Evolutionary conservation across 441 rosid species (phyloP).

Genomic region (Populus hybrid): DNA sequence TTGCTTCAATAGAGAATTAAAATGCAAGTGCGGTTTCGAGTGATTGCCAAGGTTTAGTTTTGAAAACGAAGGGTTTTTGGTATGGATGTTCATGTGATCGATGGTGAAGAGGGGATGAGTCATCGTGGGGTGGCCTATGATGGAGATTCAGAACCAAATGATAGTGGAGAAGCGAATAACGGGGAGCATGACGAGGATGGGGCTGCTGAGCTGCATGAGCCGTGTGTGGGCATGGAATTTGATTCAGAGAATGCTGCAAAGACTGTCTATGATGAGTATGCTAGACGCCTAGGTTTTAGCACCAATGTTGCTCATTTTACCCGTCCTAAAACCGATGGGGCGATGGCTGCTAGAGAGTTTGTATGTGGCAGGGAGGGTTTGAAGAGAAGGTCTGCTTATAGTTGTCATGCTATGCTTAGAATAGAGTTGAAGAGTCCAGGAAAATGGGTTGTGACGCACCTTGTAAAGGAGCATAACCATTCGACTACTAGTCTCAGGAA

Average conservation of each 20-base stretch:
- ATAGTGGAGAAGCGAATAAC: constrained; percentile 43
- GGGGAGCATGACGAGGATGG: constrained; percentile 49
- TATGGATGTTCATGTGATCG: constrained; percentile 66
- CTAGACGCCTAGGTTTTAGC: constrained; percentile 64
- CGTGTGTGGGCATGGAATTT: constrained; percentile 77
- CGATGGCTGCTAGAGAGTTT: constrained; percentile 49
- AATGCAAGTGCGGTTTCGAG: background rate
- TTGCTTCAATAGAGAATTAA: too few relatives aligned
- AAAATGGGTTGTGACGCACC: constrained; percentile 79
- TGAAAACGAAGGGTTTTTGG: constrained; percentile 5
- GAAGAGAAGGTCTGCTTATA: constrained; percentile 55
- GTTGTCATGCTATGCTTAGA: constrained; percentile 76
- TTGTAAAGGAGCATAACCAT: constrained; percentile 77
- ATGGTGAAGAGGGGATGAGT: constrained; percentile 40
- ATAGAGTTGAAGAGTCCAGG: constrained; percentile 55
- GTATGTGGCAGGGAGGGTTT: constrained; percentile 62
- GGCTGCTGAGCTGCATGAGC: constrained; percentile 66
- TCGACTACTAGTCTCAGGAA: constrained; percentile 48
- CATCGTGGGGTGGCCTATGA: constrained; percentile 45
- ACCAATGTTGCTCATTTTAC: constrained; percentile 39
- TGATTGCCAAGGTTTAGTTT: constrained; percentile 7
- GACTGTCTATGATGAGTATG: constrained; percentile 70
- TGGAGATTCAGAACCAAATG: constrained; percentile 55
- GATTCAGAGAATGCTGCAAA: constrained; percentile 71
- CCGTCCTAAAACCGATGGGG: constrained; percentile 43